Percentiles rank a stretch among this genome's conserved stretches.
Conservation (phyloP, 1,284 basidiomycete genomes). For the Acaromyces ingoldii region DNA sequence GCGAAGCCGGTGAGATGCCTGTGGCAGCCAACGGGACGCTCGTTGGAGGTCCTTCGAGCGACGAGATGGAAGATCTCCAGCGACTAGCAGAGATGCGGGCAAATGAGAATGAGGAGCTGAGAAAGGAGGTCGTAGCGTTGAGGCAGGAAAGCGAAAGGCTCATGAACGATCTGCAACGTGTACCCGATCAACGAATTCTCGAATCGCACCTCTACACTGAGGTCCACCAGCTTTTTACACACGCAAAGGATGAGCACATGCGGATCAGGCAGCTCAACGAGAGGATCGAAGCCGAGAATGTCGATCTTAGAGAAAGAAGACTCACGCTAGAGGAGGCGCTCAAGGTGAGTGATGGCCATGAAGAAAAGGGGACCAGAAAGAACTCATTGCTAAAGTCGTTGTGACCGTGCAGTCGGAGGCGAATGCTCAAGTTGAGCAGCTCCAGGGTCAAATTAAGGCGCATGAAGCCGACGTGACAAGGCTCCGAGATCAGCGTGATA, state of each 20-base stretch:
- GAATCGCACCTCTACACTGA: conserved; percentile 15
- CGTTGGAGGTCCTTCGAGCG: conserved; percentile 1
- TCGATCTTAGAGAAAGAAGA: conserved; percentile 27
- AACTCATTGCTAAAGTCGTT: conserved; percentile 5
- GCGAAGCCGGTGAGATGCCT: too few species aligned
- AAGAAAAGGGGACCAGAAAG: conserved; percentile 10
- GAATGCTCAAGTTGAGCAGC: conserved; percentile 58
- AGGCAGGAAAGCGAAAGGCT: conserved; percentile 12
- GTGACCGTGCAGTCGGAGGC: conserved; percentile 24
- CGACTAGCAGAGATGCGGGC: conserved; percentile 14
- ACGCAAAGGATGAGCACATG: conserved; percentile 17
- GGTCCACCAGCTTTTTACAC: conserved; percentile 14
- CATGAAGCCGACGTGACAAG: conserved; percentile 58
- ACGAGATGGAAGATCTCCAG: conserved; percentile 15
- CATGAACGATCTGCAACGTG: conserved; percentile 9
- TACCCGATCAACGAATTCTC: conserved; percentile 18
- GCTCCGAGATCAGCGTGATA: conserved; percentile 21
- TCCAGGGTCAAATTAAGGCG: conserved; percentile 66
- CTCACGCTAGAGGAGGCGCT: too few species aligned
- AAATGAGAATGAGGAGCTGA: conserved; percentile 14
- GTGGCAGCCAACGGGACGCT: neutral
- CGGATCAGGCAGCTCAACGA: conserved; percentile 8
- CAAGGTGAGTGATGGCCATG: neutral
- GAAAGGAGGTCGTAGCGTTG: conserved; percentile 14
- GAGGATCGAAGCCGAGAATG: conserved; percentile 30